Base-by-base conservation (phyloP, 345 rosid species). In the Microthlaspi erraticum region DNA sequence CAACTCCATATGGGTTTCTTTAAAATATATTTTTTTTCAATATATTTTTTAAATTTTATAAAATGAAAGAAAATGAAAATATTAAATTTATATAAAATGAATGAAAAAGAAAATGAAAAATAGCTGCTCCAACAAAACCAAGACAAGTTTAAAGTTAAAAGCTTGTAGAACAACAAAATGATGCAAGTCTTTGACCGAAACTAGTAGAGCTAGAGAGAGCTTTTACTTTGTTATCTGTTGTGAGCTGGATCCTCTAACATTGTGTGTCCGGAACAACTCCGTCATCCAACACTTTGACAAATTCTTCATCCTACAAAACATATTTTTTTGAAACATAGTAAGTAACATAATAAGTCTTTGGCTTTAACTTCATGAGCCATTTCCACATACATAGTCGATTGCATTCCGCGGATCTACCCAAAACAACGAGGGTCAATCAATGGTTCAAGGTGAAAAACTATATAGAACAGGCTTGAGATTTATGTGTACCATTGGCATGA, bases 221-320 rank as follows among this genome's bases (percentile, higher is more conserved):
- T n/a, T n/a, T n/a, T n/a, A n/a, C n/a, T n/a, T n/a, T n/a, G n/a
- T n/a, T n/a, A n/a, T n/a, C n/a, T n/a, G n/a, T n/a, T n/a, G n/a
- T n/a, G n/a, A 94, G 81, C 91, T 91, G 23, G 99, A 94, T 57
- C 99, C 97, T 46, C 90, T 85, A 70, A 89, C 95, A 68, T 85
- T 87, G 52, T 82, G 91, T 72, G 96, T 94, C 49, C 81, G 88
- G 97, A 57, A 83, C 85, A 64, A 82, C 81, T 68, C 96, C 97
- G 81, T 84, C 79, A 17, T 82, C 90, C 81, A 94, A 78, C 67
- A 91, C 68, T 60, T 74, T 80, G 6, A 91, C 92, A 49, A 94
- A 94, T 64, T 88, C 97, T 78, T 94, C 99, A 73, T 81, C 79
- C 97, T 93, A 80, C 75, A 45, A 36, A 45, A 60, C 37, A 32